Base-by-base conservation (phyloP, 768 basidiomycete genomes). In the Boletus insuetus region DNA sequence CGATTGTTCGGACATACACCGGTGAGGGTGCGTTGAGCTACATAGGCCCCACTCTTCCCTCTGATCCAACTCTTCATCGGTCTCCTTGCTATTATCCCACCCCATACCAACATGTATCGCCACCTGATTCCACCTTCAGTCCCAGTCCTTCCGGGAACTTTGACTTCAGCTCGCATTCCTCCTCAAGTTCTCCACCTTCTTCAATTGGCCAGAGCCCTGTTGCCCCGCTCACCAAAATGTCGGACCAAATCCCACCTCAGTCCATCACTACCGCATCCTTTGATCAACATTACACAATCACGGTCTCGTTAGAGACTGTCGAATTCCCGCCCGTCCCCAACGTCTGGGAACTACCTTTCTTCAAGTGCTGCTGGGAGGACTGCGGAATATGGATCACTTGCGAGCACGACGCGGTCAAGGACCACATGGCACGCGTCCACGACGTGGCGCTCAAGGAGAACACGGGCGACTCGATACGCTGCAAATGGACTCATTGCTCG, bases 331-430 rank as follows among this genome's bases (percentile, higher is more conserved):
- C 13, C 16, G 13, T 7, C 11, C 3, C 22, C 29, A 16, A 14
- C 3, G 11, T 6, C 17, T 14, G 3, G 17, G 55, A 55, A 0
- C 16, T 5, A 0, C n/a, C 14, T 0, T 69, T 68, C 43, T 68
- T 64, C 49, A 52, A 20, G 17, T 68, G 66, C 29, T 34, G 32
- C 10, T 65, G 64, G 61, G 26, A 24, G 6, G 14, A 20, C 31
- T 68, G 67, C 6, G 41, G 55, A 0, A 40, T 44, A 2, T 68
- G 66, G 66, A 59, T 68, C 45, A 48, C 67, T 3, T 53, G 51
- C 9, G 53, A 60, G 2, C 56, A 53, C 26, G 60, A 53, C 22
- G 52, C 48, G 1, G 39, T 69, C 29, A 58, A 39, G 40, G 10
- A 31, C 26, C 66, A 68, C 40, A 32, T 68, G 16, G 14, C 17